phyloP scores from a whole-genome alignment of 2,329 filamentous ascomycete species.

The Dactylellina sp. region DNA sequence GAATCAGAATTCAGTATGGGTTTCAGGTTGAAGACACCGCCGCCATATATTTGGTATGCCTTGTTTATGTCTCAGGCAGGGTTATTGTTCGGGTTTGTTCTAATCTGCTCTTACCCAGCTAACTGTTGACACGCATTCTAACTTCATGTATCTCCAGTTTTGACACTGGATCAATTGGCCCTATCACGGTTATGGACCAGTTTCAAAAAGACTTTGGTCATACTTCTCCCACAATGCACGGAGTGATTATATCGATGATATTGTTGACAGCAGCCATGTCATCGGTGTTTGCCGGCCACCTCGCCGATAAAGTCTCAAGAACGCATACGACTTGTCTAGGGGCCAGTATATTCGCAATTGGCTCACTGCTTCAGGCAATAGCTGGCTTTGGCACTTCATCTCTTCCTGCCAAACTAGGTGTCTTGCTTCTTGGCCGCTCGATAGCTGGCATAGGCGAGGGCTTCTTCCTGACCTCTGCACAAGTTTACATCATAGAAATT shows the following conservation, averaged over 20 bases:
- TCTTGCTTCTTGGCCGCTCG: slow-evolving; percentile 70
- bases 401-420: slow-evolving; percentile 62
- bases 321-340: slow-evolving; percentile 68
- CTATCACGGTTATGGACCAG: slow-evolving; percentile 70
- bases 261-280: slow-evolving; percentile 71
- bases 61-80: slow-evolving; percentile 51
- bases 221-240: slow-evolving; percentile 69
- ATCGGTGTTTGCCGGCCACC: slow-evolving; percentile 70
- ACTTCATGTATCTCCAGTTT: slow-evolving; percentile 57
- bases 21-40: slow-evolving; percentile 35
- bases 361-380: slow-evolving; percentile 68
- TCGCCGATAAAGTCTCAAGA: slow-evolving; percentile 69
- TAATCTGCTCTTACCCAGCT: neutral
- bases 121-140: neutral
- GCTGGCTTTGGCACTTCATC: slow-evolving; percentile 62
- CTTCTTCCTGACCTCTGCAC: slow-evolving; percentile 70
- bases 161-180: slow-evolving; percentile 71
- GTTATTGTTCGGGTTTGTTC: slow-evolving; percentile 45
- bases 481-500: slow-evolving; percentile 73
- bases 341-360: slow-evolving; percentile 68
- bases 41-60: slow-evolving; percentile 50
- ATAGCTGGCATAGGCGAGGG: slow-evolving; percentile 73
- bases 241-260: slow-evolving; percentile 72
- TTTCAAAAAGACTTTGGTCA: slow-evolving; percentile 68
- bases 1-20: slow-evolving; percentile 18